Conservation (phyloP, 2,329 filamentous ascomycete genomes). For the Salinomyces thailandicus region DNA sequence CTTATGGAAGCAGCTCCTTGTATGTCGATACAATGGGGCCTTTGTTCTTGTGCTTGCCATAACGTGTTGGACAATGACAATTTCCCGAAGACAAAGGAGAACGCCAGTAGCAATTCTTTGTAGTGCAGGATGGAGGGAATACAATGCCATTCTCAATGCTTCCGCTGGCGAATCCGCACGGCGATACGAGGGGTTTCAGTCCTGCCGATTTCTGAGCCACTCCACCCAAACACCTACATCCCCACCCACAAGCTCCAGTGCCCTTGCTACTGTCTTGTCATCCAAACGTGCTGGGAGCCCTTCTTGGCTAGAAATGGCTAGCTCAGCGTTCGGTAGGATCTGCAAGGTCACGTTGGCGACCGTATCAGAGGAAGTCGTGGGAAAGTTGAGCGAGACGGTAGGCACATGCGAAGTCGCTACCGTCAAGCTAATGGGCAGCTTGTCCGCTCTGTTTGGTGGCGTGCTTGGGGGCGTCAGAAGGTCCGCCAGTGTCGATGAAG, state of each 20-base stretch:
- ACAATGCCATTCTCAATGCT: too few species aligned
- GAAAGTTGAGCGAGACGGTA: conserved; percentile 17
- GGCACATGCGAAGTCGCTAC: conserved; percentile 25
- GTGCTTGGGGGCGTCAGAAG: conserved; percentile 6
- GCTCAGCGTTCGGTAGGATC: conserved; percentile 49
- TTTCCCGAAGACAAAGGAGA: too few species aligned
- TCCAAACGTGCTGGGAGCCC: conserved; percentile 20
- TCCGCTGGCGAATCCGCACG: too few species aligned
- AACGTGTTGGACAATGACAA: too few species aligned
- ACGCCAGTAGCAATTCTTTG: too few species aligned
- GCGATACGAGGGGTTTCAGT: too few species aligned
- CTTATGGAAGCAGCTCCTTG: too few species aligned
- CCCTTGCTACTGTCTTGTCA: conserved; percentile 26
- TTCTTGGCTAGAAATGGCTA: conserved; percentile 35
- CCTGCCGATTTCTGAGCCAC: conserved; percentile 24
- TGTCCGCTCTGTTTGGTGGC: not conserved
- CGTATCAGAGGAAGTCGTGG: conserved; percentile 31
- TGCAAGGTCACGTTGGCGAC: conserved; percentile 48
- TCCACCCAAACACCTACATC: conserved; percentile 44
- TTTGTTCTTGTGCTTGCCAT: too few species aligned
- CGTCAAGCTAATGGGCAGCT: conserved; percentile 23
- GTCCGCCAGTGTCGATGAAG: conserved; percentile 7
- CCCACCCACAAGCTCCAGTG: conserved; percentile 35
- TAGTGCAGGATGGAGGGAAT: too few species aligned
- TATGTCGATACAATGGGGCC: too few species aligned